Evolutionary conservation across 2,329 filamentous ascomycete species (phyloP), one percentile per base, ranked within the genome.

Genomic region (Ophiocordyceps robertsii): DNA sequence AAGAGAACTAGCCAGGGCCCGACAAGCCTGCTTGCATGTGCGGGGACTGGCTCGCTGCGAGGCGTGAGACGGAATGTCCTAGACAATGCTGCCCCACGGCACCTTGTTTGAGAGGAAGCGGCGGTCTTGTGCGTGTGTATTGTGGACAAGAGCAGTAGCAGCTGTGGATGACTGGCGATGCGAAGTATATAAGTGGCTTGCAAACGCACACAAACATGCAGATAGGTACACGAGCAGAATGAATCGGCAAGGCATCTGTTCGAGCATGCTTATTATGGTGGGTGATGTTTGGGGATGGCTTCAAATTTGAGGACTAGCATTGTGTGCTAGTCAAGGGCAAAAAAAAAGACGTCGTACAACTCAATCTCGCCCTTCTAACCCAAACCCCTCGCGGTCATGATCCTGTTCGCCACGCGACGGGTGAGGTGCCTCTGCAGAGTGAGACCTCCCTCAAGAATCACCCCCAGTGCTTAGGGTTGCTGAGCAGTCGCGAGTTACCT

Each of bases 341-440:
- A 7, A 24, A 24, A 47, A 55, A 54, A 63, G 53, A 47, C 55
- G 36, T 21, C 10, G 27, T 36, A 17, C 29, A 52, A 57, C 65
- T 68, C 73, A 67, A 74, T 73, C 73, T 69, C 68, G 61, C 61
- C 57, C 59, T 58, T 55, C 63, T 63, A 68, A 64, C 67, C 70
- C 75, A 79, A 72, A 64, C 73, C 73, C 72, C 68, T 59, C 68
- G 65, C 69, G 67, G 69, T 70, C 75, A 77, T 80, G 62, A 72
- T 82, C 77, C 77, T 76, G 64, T 68, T 66, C 76, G 78, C 78
- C 77, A 81, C 69, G 69, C 70, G 71, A 79, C 74, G 77, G 77
- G 75, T 76, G 73, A 76, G 70, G 77, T 68, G 61, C 61, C 77
- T 80, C 74, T 82, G 77, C 77, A 78, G 75, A 79, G 77, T 82